Base-by-base conservation (phyloP, 2,329 filamentous ascomycete species). In the Calonectria leucothoes region DNA sequence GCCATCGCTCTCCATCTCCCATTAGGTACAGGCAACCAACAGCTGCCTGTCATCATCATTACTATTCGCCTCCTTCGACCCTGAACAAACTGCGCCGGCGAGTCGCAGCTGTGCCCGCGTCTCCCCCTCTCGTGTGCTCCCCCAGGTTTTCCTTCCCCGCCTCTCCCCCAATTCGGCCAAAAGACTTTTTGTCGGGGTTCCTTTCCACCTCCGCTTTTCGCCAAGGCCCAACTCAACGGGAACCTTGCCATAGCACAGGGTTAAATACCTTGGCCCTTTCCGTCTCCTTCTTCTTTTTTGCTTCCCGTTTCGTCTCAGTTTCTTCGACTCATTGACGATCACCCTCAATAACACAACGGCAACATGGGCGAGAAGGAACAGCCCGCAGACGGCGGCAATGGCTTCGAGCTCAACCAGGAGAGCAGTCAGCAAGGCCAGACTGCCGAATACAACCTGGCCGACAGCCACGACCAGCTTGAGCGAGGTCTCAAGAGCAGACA, bases 401-500 rank as follows among this genome's bases (percentile, higher is more conserved):
- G 75, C 77, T 79, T 75, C 73, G 77, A 77, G 73, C 61, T 76
- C 76, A 77, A 82, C 72, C 66, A 72, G 51, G 82, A 83, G 77
- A 77, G 59, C 71, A 77, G 76, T 52, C 39, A 61, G 14, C 75
- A 76, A 11, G 76, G 69, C 69, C 75, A 79, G 39, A 74, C 61
- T 17, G 45, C 78, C 66, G 84, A 86, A 75, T 83, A 81, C 73
- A 81, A 82, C 63, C 83, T 88, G 25, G 82, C 84, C 20, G 70
- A 77, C 17, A 79, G 86, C 49, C 76, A 85, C 29, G 83, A 86
- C 59, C 88, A 91, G 78, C 86, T 91, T 4, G 82, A 89, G 79
- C 87, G 90, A 70, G 90, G 90, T 20, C 85, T 92, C 69, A 91
- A 92, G 84, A 90, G 88, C 78, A 86, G 90, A 42, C 90, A 92